phyloP scores from a whole-genome alignment of 768 basidiomycete genomes.

The Postia placenta region DNA sequence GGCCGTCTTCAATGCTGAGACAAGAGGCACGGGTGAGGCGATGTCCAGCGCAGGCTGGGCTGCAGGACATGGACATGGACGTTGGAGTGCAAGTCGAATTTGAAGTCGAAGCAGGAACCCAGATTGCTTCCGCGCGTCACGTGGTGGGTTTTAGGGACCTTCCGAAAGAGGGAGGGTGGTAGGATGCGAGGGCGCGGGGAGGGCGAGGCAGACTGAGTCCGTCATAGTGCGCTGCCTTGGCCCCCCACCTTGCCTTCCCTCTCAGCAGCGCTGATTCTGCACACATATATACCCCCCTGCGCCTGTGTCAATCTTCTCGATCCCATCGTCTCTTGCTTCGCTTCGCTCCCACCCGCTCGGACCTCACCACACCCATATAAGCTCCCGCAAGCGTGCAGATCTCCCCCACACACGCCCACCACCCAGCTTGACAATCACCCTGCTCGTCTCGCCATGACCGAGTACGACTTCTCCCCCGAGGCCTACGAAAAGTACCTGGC shows the following conservation, averaged over 20 bases:
- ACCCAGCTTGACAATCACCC: not conserved
- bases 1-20: not conserved
- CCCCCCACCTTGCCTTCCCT: not conserved
- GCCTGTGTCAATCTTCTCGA: not conserved
- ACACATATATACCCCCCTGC: slow-evolving; percentile 1
- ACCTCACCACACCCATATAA: not conserved
- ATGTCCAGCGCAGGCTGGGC: no score
- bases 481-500: slow-evolving; percentile 24
- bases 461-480: slow-evolving; percentile 30
- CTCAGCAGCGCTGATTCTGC: not conserved
- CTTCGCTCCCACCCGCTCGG: not conserved
- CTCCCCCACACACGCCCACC: not conserved
- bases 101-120: no score
- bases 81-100: no score
- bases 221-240: not conserved
- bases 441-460: slow-evolving; percentile 20
- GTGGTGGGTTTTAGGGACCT: not conserved
- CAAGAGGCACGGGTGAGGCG: not conserved
- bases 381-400: not conserved
- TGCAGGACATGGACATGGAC: no score
- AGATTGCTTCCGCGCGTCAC: not conserved
- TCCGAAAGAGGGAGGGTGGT: not conserved
- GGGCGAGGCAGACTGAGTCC: not conserved
- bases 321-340: not conserved
- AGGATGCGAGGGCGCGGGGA: not conserved